Percentiles rank a stretch among this genome's conserved stretches.
Conservation (phyloP, 148 eudicot species). For the Rhododendron williamsianum region DNA sequence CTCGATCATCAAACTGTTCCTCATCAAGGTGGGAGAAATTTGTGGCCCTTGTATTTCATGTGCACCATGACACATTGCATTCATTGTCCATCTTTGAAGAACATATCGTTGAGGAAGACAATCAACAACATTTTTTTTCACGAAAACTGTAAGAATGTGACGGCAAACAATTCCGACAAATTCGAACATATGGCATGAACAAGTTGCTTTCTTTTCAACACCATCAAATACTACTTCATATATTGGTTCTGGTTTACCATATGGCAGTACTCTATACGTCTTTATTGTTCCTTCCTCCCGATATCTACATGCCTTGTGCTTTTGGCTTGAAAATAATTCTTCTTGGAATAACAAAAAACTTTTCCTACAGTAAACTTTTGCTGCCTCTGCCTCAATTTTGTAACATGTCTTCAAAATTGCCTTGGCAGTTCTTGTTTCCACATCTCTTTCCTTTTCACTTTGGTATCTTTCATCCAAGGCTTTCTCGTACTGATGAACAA, state of each 20-base stretch:
- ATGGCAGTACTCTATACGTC: neutral
- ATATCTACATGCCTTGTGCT: neutral
- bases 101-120: neutral
- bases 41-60: neutral
- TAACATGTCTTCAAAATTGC: neutral
- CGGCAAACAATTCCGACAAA: neutral
- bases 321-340: neutral
- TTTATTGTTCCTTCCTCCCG: neutral
- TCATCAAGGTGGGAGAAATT: neutral
- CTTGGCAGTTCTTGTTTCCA: neutral
- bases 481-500: neutral
- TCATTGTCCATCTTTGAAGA: neutral
- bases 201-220: neutral
- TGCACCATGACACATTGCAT: neutral
- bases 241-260: neutral
- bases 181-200: neutral
- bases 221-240: neutral
- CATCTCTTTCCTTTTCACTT: neutral
- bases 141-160: neutral
- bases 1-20: neutral
- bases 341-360: neutral
- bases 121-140: neutral
- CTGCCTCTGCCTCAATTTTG: neutral
- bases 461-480: neutral
- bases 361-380: neutral